phyloP scores from a whole-genome alignment of 768 basidiomycete genomes.

The Gloeopeniophorella convolvens region DNA sequence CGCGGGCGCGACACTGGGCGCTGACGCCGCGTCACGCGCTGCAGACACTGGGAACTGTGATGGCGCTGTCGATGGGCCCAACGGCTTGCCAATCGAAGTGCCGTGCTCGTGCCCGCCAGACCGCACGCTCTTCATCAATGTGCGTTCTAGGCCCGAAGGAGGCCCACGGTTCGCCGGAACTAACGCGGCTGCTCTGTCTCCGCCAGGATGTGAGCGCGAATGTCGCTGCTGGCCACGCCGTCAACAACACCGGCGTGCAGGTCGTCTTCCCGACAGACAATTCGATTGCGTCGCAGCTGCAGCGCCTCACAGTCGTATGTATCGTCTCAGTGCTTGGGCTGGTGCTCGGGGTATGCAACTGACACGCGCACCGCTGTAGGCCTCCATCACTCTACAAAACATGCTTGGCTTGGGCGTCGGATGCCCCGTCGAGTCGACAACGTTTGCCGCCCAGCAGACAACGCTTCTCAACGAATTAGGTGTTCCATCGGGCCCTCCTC shows the following conservation, averaged over 20 bases:
- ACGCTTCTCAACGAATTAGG: background rate
- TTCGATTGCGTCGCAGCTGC: conserved; percentile 14
- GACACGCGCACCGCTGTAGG: background rate
- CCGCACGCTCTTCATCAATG: conserved; percentile 28
- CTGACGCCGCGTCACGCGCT: background rate
- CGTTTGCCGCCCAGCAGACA: conserved; percentile 5
- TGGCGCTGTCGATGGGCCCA: conserved; percentile 29
- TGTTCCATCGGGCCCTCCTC: background rate
- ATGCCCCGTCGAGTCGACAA: conserved; percentile 22
- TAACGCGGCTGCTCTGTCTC: background rate
- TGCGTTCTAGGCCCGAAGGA: conserved; percentile 10
- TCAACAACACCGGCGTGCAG: conserved; percentile 26
- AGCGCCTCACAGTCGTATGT: conserved; percentile 21
- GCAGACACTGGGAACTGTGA: conserved; percentile 32
- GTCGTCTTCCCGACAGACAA: conserved; percentile 25
- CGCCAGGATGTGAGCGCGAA: conserved; percentile 23
- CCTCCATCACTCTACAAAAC: conserved; percentile 25
- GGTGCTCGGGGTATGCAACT: too few relatives aligned
- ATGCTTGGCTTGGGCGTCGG: conserved; percentile 24
- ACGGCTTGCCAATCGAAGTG: conserved; percentile 32
- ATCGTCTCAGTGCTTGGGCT: too few relatives aligned
- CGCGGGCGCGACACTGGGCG: background rate
- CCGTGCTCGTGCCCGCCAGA: conserved; percentile 36
- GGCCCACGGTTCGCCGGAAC: background rate
- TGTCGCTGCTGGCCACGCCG: conserved; percentile 27